These are phyloP conservation scores for Wickerhamomyces chaumierensis DNA, from an alignment of 805 yeast species.

Conservation along the genomic window DNA sequence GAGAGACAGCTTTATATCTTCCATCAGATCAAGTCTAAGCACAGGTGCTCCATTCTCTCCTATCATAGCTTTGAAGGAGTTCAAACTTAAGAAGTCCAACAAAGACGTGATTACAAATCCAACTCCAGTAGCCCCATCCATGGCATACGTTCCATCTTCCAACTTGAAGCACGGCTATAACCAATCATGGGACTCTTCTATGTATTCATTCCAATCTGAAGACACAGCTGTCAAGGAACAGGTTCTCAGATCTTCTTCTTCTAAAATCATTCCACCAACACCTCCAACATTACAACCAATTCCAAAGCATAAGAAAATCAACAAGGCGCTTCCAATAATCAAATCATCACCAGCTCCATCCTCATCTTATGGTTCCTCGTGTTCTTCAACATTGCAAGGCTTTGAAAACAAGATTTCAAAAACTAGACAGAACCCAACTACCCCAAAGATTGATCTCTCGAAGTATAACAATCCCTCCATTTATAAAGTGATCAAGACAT, in stretches of 20 bases:
- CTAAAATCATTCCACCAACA: not conserved
- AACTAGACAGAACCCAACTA: constrained; percentile 10
- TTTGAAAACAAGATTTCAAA: constrained; percentile 11
- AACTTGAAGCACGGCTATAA: too few relatives aligned
- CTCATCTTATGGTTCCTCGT: not conserved
- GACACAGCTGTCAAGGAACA: too few relatives aligned
- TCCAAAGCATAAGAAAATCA: not conserved
- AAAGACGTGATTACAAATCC: constrained; percentile 7
- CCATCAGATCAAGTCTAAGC: constrained; percentile 12
- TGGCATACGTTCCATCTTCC: constrained; percentile 2
- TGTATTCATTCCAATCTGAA: too few relatives aligned
- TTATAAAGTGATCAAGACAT: constrained; percentile 16
- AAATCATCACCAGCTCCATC: not conserved
- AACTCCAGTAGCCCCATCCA: constrained; percentile 12
- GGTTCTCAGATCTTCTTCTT: too few relatives aligned
- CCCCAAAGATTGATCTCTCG: constrained; percentile 9
- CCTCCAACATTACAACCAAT: not conserved
- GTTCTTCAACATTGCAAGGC: constrained; percentile 7
- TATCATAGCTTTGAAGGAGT: constrained; percentile 14
- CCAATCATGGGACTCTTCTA: too few relatives aligned
- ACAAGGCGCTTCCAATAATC: constrained; percentile 17
- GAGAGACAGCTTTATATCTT: constrained; percentile 1
- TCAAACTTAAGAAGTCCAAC: constrained; percentile 11
- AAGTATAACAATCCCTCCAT: constrained; percentile 5
- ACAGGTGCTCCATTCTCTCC: constrained; percentile 16